A percentile compares a stretch with the other conserved stretches of the same genome.
These are phyloP conservation scores for Pholiota microspora DNA, from an alignment of 768 basidiomycete genomes.

Conservation along the genomic window DNA sequence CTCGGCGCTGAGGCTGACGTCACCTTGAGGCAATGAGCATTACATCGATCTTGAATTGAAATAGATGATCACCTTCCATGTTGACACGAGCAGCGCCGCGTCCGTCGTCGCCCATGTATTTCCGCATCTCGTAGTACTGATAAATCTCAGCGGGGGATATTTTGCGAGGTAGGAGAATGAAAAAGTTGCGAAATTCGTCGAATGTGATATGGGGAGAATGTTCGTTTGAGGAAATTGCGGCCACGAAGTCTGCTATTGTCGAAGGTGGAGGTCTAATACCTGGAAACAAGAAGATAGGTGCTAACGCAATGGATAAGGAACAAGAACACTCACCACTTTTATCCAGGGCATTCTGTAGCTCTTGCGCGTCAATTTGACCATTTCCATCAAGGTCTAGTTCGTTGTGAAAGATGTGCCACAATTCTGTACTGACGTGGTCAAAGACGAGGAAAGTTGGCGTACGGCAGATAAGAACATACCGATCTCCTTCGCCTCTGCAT, in stretches of 20 bases:
- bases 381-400: slow-evolving; percentile 90
- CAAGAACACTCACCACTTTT: slow-evolving; percentile 58
- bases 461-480: slow-evolving; percentile 45
- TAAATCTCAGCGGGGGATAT: slow-evolving; percentile 85
- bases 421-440: slow-evolving; percentile 44
- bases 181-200: slow-evolving; percentile 85
- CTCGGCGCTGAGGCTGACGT: slow-evolving; percentile 76
- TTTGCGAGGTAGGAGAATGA: slow-evolving; percentile 81
- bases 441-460: not conserved
- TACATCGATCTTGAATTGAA: not conserved
- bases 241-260: slow-evolving; percentile 81
- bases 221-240: slow-evolving; percentile 69
- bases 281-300: slow-evolving; percentile 25
- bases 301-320: not conserved
- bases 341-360: slow-evolving; percentile 43
- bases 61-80: slow-evolving; percentile 76
- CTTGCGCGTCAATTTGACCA: slow-evolving; percentile 67
- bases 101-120: slow-evolving; percentile 70
- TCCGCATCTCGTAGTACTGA: slow-evolving; percentile 71
- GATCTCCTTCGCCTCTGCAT: slow-evolving; percentile 78
- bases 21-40: slow-evolving; percentile 44
- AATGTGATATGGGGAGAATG: slow-evolving; percentile 73
- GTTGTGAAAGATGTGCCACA: slow-evolving; percentile 90
- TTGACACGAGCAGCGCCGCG: slow-evolving; percentile 77
- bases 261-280: slow-evolving; percentile 69